Conservation (phyloP, 2,329 filamentous ascomycete genomes). For the Hirsutella rhossiliensis region DNA sequence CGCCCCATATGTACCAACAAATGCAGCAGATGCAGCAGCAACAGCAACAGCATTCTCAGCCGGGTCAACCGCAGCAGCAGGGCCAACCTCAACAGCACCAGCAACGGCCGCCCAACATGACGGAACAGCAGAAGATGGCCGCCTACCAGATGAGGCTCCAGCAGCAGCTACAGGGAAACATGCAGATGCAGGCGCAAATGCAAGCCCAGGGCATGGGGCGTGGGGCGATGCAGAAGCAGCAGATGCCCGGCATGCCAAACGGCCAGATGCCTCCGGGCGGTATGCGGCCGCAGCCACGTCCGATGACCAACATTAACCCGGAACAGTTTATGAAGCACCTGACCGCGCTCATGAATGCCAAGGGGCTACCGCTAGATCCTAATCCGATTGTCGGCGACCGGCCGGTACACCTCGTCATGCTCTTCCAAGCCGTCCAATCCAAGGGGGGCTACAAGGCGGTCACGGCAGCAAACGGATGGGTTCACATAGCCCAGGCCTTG, state of each 20-base stretch:
- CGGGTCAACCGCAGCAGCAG: conserved; percentile 16
- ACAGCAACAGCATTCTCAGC: conserved; percentile 48
- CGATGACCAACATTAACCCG: conserved; percentile 34
- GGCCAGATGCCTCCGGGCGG: conserved; percentile 40
- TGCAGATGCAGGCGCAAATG: conserved; percentile 40
- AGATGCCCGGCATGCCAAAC: conserved; percentile 36
- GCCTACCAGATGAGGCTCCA: conserved; percentile 78
- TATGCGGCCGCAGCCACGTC: conserved; percentile 38
- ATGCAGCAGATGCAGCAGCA: conserved; percentile 27
- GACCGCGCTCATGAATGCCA: conserved; percentile 62
- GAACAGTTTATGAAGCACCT: conserved; percentile 69
- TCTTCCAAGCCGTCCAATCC: conserved; percentile 63
- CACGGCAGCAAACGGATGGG: conserved; percentile 60
- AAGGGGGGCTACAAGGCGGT: conserved; percentile 72
- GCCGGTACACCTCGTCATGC: conserved; percentile 58
- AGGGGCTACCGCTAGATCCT: conserved; percentile 60
- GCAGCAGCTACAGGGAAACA: conserved; percentile 52
- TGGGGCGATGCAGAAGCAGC: conserved; percentile 42
- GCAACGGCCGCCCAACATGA: conserved; percentile 16
- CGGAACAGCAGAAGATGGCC: conserved; percentile 63
- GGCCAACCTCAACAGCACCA: conserved; percentile 33
- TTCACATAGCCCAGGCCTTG: conserved; percentile 53
- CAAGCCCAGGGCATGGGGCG: conserved; percentile 32
- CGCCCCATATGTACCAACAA: conserved; percentile 31
- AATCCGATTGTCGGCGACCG: conserved; percentile 65